These are phyloP conservation scores for Colletotrichum tropicicola DNA, from an alignment of 2,329 filamentous ascomycete species.

Conservation along the genomic window DNA sequence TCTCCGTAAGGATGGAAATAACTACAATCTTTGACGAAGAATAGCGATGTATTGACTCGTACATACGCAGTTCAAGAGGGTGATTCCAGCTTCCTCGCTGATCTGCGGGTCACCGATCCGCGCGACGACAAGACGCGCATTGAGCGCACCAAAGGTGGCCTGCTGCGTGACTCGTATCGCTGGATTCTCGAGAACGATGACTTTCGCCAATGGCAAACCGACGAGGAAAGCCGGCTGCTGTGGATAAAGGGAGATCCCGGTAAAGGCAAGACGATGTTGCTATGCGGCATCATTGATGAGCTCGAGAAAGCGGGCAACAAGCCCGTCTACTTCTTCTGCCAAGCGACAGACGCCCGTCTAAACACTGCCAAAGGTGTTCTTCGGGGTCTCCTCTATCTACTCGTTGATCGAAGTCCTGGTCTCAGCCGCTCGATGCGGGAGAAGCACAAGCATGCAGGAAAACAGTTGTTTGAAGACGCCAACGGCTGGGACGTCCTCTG, in stretches of 20 bases:
- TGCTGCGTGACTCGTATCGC: constrained; percentile 40
- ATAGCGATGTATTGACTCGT: no score
- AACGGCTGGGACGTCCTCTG: constrained; percentile 42
- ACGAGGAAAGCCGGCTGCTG: constrained; percentile 36
- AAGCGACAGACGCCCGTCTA: constrained; percentile 45
- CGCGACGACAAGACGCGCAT: constrained; percentile 45
- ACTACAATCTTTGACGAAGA: no score
- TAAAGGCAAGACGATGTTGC: constrained; percentile 54
- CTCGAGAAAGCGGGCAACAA: constrained; percentile 27
- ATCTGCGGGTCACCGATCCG: constrained; percentile 38
- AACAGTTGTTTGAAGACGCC: constrained; percentile 46
- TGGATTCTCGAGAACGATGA: constrained; percentile 44
- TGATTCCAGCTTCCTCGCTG: not conserved
- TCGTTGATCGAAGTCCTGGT: constrained; percentile 35
- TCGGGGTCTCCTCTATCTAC: constrained; percentile 50
- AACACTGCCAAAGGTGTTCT: constrained; percentile 51
- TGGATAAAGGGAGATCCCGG: constrained; percentile 50
- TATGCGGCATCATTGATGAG: constrained; percentile 48
- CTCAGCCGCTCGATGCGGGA: constrained; percentile 10
- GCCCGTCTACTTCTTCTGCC: constrained; percentile 52
- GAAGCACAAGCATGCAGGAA: constrained; percentile 34
- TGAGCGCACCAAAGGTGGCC: constrained; percentile 42
- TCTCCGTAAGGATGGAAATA: not conserved
- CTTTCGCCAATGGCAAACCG: constrained; percentile 37
- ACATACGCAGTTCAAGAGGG: not conserved